Evolutionary conservation across 2,329 filamentous ascomycete species (phyloP).

Genomic region (Emergomyces africanus): DNA sequence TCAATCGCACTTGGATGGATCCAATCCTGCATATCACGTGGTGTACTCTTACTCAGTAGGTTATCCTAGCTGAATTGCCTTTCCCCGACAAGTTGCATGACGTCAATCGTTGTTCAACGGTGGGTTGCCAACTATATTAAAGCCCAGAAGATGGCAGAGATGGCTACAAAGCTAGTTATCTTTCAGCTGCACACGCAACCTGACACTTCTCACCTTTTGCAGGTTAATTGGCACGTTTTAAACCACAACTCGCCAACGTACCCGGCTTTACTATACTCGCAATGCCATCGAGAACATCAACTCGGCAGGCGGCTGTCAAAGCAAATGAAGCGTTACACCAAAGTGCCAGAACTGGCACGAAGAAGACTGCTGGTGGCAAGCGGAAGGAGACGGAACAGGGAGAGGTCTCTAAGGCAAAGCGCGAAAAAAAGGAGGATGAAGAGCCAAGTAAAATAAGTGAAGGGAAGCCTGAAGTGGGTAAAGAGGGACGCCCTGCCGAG

Average conservation of each 20-base stretch:
- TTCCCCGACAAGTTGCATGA: background rate
- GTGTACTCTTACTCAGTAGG: background rate
- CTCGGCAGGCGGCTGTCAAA: slow-evolving; percentile 31
- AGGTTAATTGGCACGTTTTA: background rate
- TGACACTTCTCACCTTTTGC: background rate
- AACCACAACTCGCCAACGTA: background rate
- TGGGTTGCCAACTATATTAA: background rate
- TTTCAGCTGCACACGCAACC: background rate
- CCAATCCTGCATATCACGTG: background rate
- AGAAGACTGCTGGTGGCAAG: slow-evolving; percentile 22
- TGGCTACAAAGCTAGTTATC: background rate
- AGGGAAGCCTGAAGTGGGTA: background rate
- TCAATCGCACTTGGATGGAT: background rate
- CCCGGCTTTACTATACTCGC: background rate
- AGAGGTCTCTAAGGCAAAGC: slow-evolving; percentile 22
- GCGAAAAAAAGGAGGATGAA: slow-evolving; percentile 23
- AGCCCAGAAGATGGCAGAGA: background rate
- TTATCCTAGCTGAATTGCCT: background rate
- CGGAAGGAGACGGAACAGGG: slow-evolving; percentile 22
- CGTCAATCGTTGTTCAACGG: background rate
- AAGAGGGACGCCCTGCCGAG: slow-evolving; percentile 5
- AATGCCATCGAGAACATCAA: slow-evolving; percentile 27
- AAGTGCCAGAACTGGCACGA: slow-evolving; percentile 19
- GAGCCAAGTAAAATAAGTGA: background rate
- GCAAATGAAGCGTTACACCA: slow-evolving; percentile 29